Base-by-base conservation (phyloP, 2,329 filamentous ascomycete genomes). In the Dactylonectria estremocensis region DNA sequence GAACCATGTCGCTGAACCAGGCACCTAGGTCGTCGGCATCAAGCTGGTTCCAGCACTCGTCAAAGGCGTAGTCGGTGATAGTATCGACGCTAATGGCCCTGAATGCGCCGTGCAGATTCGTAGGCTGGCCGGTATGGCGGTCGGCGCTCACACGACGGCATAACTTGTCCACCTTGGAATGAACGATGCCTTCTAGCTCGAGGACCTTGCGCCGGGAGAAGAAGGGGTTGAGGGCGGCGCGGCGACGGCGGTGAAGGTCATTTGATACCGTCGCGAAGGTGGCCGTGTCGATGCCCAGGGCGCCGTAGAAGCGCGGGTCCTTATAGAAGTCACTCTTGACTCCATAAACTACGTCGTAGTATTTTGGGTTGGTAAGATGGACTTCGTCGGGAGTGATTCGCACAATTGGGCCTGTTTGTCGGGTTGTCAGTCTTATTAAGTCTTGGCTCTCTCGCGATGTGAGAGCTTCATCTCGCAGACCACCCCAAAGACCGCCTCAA, bases 121-220 rank as follows among this genome's bases (percentile, higher is more conserved):
- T 61, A 2, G 65, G 61, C 5, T 62, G 54, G 9, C 49, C 49
- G 2, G 54, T 33, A n/a, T 49, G 45, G 3, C 50, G 49, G 11
- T 64, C 55, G 20, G 48, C 40, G 18, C 49, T 50, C 9, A 67
- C 55, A 45, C 62, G 66, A 3, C 54, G 52, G 20, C 69, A 77
- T 14, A 82, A 67, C 59, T 76, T 76, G 11, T 78, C 69, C 2
- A 78, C 65, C 22, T 73, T 80, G 2, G 75, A 68, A 8, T 78
- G 69, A 13, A 86, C 79, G 53, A 79, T 78, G 67, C 69, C 81
- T 70, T 81, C 77, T 2, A 84, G 72, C 2, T 71, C 71, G 6
- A 72, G 66, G 20, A 85, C 78, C 8, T 80, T 79, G 11, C 75
- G 74, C 40, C 77, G 79, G 2, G 83, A 84, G 69, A 86, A 87